Evolutionary conservation across 441 rosid species (phyloP), one percentile per base, ranked within the genome.

Genomic region (Populus trichocarpa): DNA sequence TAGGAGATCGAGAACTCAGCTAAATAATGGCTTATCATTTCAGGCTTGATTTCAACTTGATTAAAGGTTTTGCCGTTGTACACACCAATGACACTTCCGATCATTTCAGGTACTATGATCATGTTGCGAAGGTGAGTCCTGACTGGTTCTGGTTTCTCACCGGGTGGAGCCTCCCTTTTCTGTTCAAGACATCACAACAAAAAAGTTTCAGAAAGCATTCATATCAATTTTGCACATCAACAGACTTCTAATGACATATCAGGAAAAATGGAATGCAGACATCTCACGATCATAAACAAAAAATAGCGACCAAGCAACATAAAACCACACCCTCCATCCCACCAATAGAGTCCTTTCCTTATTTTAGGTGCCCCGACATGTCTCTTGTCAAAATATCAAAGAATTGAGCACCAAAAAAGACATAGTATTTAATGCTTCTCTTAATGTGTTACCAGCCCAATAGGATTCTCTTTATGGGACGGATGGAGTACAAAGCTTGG

Each of bases 31-130:
- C 96, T 92, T 71, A 94, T 94, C 97, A 94, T 94, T 80, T 94
- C 98, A 1, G 97, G 98, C 88, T 92, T 94, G 86, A 94, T 94
- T 76, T 94, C 97, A 70, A 91, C 97, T 76, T 89, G 97, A 84
- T 93, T 93, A 32, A 94, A 94, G 33, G 97, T 93, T 91, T 89
- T 90, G 1, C 98, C 97, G 22, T 94, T 93, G 91, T 93, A 94
- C 9, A 90, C 97, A 5, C 98, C 97, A 40, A 93, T 87, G 73
- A 93, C 78, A 81, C 98, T 91, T 25, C 97, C 96, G 9, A 92
- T 94, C 96, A 91, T 94, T 77, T 92, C 95, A 6, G 97, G 97
- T 1, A 91, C 97, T n/a, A 94, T 91, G 85, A 90, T 82, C 97
- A 92, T 89, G 87, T 91, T 86, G 25, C 94, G 87, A 18, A 94